Evolutionary conservation across 192 early-diverging fungal genomes (phyloP).

Genomic region (Coemansia sp.): DNA sequence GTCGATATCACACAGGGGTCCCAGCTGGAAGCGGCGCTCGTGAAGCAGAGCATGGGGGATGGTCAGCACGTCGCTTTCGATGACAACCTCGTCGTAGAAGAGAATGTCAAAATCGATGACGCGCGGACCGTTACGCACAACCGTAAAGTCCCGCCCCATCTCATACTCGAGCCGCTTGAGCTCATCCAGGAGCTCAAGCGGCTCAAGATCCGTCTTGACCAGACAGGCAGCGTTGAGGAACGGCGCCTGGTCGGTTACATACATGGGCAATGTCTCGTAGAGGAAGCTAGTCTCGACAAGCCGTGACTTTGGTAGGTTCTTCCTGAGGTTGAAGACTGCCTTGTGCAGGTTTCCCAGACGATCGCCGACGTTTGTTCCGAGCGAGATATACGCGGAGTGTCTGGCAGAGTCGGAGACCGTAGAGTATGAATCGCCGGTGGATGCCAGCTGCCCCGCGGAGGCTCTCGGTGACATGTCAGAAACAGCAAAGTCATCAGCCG

Average conservation of each 20-base stretch:
- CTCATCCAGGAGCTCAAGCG: constrained; percentile 66
- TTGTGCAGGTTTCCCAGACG: constrained; percentile 72
- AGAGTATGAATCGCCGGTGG: neutral
- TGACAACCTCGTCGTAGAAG: constrained; percentile 78
- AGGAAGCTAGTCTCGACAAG: constrained; percentile 92
- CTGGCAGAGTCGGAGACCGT: constrained; percentile 1
- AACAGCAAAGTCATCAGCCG: constrained; percentile 53
- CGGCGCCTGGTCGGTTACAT: constrained; percentile 82
- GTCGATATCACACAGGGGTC: constrained; percentile 93
- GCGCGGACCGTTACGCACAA: constrained; percentile 81
- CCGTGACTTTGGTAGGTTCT: constrained; percentile 31
- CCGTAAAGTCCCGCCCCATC: constrained; percentile 72
- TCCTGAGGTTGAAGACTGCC: constrained; percentile 59
- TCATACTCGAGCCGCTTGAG: constrained; percentile 83
- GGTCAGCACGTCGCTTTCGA: constrained; percentile 64
- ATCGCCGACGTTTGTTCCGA: constrained; percentile 93
- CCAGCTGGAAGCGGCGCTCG: constrained; percentile 93
- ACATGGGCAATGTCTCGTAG: constrained; percentile 98
- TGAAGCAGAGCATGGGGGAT: constrained; percentile 88
- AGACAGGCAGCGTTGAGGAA: constrained; percentile 92
- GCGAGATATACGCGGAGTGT: constrained; percentile 68
- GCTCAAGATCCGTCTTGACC: constrained; percentile 75
- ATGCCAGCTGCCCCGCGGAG: constrained; percentile 3
- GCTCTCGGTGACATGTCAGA: constrained; percentile 6
- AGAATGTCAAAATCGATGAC: constrained; percentile 96